These are phyloP conservation scores for Gardenia jasminoides DNA, from an alignment of 257 asterid genomes.

Conservation along the genomic window DNA sequence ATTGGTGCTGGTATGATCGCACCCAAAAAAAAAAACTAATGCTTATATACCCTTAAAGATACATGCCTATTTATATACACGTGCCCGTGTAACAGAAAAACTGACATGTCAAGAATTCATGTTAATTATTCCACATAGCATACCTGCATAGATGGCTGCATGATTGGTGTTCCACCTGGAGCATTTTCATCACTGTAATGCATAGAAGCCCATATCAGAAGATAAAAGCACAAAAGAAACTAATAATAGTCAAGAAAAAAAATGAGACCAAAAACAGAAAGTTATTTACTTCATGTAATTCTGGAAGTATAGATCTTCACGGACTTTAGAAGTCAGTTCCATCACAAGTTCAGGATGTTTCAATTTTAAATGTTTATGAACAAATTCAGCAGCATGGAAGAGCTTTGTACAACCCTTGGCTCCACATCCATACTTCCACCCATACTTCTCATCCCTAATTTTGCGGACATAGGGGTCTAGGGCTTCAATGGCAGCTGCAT, in stretches of 20 bases:
- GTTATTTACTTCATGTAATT: conserved; percentile 88
- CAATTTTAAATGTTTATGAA: conserved; percentile 87
- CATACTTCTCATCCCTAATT: conserved; percentile 98
- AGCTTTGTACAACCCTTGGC: conserved; percentile 99
- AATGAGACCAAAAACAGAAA: not conserved
- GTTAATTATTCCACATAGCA: conserved; percentile 2
- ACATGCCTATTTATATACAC: not conserved
- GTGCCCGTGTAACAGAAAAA: not conserved
- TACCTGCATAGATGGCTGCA: conserved; percentile 87
- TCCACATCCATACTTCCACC: conserved; percentile 99
- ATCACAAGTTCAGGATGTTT: conserved; percentile 79
- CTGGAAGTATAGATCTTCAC: conserved; percentile 84
- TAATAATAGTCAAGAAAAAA: conserved; percentile 16
- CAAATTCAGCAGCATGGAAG: conserved; percentile 95
- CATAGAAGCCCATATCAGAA: conserved; percentile 10
- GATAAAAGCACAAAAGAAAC: conserved; percentile 23
- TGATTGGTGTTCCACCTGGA: conserved; percentile 91
- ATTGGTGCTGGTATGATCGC: no score
- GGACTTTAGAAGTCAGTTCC: conserved; percentile 79
- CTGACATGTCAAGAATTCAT: not conserved
- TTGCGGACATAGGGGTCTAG: conserved; percentile 90
- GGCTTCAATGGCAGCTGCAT: conserved; percentile 81
- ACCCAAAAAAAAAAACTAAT: no score
- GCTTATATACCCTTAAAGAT: not conserved
- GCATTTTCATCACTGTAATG: conserved; percentile 84